Evolutionary conservation across 116 monocot species (phyloP), one percentile per base, ranked within the genome.

Genomic region (Cymodocea nodosa): DNA sequence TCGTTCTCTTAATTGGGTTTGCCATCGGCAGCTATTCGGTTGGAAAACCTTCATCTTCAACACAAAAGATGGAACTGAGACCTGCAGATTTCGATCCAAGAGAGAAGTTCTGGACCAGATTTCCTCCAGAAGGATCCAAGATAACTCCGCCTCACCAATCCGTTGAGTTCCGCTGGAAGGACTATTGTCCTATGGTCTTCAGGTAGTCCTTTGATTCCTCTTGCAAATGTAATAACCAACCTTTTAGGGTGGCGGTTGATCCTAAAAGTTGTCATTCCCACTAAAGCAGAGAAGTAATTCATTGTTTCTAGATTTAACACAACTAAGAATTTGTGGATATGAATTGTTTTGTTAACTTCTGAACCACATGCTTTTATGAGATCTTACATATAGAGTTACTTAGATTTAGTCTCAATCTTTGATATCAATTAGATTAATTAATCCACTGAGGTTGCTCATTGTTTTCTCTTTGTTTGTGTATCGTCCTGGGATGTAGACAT

Each of bases 41-140:
- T 22, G 90, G 95, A 22, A 95, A 80, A 59, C 81, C 81, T 3
- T 63, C 79, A 15, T 73, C 76, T 1, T 70, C 56, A 19, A 70
- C 65, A 30, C 44, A 68, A 49, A 71, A 81, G 85, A 79, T 85
- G 66, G 90, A 84, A 34, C 81, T 90, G 34, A 71, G 56, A 52
- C 16, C 57, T 14, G 62, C 55, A 2, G 90, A 94, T 84, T 94
- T 94, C 40, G 90, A 90, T 61, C 85, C 90, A 2, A 79, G 70
- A 59, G 95, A 90, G 73, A 90, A 90, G 74, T 90, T 75, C 65
- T 90, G 95, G 95, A 95, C 95, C n/a, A 84, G 85, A 60, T 95
- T 95, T 37, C 95, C 95, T 7, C 81, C 95, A 0, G 90, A 95
- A 61, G 95, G 95, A 39, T 95, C 95, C 6, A 95, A 95, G 83